Conservation (phyloP, 202 grass and related monocot species). For the Brachypodium distachyon region DNA sequence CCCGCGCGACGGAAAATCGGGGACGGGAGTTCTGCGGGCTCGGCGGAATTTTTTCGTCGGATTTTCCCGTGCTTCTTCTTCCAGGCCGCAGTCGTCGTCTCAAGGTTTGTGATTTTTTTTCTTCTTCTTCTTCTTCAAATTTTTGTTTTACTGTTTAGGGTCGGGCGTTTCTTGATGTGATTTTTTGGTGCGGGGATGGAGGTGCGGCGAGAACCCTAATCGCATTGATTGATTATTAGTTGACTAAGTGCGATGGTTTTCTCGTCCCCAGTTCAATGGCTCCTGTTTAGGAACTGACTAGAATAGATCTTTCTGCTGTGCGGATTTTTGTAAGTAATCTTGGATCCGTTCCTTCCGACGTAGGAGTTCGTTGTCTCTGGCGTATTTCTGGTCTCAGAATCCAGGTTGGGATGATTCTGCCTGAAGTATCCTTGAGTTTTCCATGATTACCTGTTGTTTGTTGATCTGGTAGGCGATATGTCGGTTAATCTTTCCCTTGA, state of each 20-base stretch:
- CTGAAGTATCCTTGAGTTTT: neutral
- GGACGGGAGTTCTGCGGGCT: neutral
- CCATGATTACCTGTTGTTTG: neutral
- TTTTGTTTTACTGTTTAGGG: neutral
- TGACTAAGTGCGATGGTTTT: neutral
- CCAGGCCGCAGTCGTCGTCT: neutral
- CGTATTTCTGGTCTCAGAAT: neutral
- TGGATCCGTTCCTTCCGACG: neutral
- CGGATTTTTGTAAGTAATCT: neutral
- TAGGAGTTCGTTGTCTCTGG: neutral
- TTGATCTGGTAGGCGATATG: neutral
- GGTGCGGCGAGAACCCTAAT: neutral
- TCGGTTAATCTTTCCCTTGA: neutral
- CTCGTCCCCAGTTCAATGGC: neutral
- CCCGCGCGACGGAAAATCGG: neutral
- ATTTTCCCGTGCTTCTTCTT: neutral
- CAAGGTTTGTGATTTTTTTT: conserved; percentile 21
- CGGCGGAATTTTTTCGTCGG: neutral
- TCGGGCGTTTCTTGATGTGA: neutral
- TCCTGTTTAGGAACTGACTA: neutral
- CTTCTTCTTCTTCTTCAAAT: neutral
- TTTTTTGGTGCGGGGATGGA: neutral
- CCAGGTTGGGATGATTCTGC: neutral
- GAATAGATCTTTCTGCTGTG: neutral
- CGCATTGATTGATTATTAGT: neutral